Base-by-base conservation (phyloP, 2,329 filamentous ascomycete species). In the Periconia sp. region DNA sequence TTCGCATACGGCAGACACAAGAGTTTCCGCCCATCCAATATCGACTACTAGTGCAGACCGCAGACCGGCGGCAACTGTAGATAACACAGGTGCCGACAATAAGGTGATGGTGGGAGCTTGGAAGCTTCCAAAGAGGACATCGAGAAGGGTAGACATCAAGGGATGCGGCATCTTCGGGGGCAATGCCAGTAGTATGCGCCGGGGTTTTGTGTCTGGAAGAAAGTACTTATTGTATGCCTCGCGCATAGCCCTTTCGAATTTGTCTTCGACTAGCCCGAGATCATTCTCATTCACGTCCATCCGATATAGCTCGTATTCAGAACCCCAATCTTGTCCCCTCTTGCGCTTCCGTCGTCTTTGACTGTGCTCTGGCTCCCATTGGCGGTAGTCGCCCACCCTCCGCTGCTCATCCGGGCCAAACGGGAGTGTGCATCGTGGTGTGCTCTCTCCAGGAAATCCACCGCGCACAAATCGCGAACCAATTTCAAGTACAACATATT, bases 1-100 rank as follows among this genome's bases (percentile, higher is more conserved):
- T 71, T 99, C 94, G 63, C 92, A 97, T 5, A 97, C 79, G 5
- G 86, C 88, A 0, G 90, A 95, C 16, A 95, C 82, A 0, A 86
- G 81, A 0, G 92, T 95, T 69, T 97, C 94, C 29, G 85, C 80
- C 94, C 94, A 99, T 30, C 92, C 94, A 47, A 99, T 79, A 62
- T 99, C 91, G 25, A 99, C 78, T 0, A 97, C 83, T 29, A 99
- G 70, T 1, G 87, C 90, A n/a, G 89, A 89, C 11, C 94, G 84
- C 28, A 95, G 75, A 1, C 94, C 94, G 5, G 92, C 91, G 6
- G 87, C 87, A 3, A 92, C 81, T 5, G 87, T 78, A 2, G 84
- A 78, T 70, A 94, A 86, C 15, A 90, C 80, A 0, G 92, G 83
- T 0, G 83, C 81, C 1, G 91, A 89, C 61, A 96, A 75, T 29